Base-by-base conservation (phyloP, 139 green algal genomes). In the Closterium sp. region DNA sequence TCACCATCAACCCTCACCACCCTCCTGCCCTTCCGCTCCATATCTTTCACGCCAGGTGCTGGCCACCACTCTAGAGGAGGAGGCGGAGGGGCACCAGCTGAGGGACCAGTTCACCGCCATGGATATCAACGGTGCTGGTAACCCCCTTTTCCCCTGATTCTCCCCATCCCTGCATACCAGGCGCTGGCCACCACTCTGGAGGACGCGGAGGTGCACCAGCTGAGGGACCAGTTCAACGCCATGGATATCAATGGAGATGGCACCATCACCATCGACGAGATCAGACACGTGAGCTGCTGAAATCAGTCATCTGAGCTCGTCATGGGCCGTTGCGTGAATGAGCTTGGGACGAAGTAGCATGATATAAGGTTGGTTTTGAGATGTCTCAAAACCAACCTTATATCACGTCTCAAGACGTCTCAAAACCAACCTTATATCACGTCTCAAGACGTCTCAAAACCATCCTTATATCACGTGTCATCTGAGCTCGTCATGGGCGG, bases 21-120 rank as follows among this genome's bases (percentile, higher is more conserved):
- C n/a, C n/a, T n/a, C n/a, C n/a, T 92, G 30, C 89, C 83, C n/a
- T n/a, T n/a, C n/a, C n/a, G n/a, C n/a, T n/a, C n/a, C n/a, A n/a
- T n/a, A n/a, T n/a, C n/a, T n/a, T n/a, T n/a, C n/a, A n/a, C n/a
- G n/a, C 87, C 97, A 97, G 94, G 95, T 96, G 55, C 98, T 99
- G 55, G 97, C 97, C 0, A 90, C 93, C 1, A 96, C 94, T 91
- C 95, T 99, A 94, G 96, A 97, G 1, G 92, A 97, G 1, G 92
- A 96, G 33, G 96, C 98, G 36, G 97, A 99, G 95, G 97, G 99
- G 94, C 95, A 95, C 43, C 97, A 97, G 66, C 96, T 99, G 94
- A 90, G 95, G 12, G 94, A 97, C 43, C 96, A 99, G 88, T 99
- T 99, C 94, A 89, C 96, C 43, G 95, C 96, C 23, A 98, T 99